Conservation (phyloP, 768 basidiomycete species). For the Suillus spraguei region DNA sequence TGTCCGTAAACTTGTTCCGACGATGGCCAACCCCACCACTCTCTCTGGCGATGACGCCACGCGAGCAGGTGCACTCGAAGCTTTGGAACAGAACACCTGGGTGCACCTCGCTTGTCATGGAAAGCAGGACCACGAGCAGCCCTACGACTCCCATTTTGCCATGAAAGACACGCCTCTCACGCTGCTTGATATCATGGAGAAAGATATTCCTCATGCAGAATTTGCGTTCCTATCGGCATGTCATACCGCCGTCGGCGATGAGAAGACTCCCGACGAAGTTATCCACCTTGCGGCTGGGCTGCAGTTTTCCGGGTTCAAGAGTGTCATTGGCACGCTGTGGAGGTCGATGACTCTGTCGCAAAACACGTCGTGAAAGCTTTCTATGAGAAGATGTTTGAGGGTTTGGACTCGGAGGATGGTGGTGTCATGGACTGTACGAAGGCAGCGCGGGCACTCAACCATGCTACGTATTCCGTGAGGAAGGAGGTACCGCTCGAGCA, state of each 20-base stretch:
- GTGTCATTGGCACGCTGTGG: slow-evolving; percentile 27
- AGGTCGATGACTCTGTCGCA: slow-evolving; percentile 3
- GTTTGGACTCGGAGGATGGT: background rate
- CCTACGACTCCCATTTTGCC: background rate
- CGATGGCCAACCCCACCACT: background rate
- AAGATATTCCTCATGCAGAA: background rate
- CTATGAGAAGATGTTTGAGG: background rate
- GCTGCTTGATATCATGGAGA: background rate
- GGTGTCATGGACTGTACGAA: background rate
- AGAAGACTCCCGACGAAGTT: background rate
- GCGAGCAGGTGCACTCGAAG: background rate
- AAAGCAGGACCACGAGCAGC: background rate
- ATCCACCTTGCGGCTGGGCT: slow-evolving; percentile 2
- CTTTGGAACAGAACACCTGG: slow-evolving; percentile 11
- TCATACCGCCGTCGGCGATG: background rate
- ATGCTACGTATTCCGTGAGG: background rate
- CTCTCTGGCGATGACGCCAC: slow-evolving; percentile 7
- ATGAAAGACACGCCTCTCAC: background rate
- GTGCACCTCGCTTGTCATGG: slow-evolving; percentile 25
- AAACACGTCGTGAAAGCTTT: background rate
- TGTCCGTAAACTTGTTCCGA: background rate
- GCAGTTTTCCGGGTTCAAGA: slow-evolving; percentile 20
- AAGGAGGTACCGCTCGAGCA: background rate
- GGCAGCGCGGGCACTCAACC: background rate
- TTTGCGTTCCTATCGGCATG: background rate